These are phyloP conservation scores for Vanderwaltozyma tropicalis DNA, from an alignment of 805 yeast species.

Conservation along the genomic window DNA sequence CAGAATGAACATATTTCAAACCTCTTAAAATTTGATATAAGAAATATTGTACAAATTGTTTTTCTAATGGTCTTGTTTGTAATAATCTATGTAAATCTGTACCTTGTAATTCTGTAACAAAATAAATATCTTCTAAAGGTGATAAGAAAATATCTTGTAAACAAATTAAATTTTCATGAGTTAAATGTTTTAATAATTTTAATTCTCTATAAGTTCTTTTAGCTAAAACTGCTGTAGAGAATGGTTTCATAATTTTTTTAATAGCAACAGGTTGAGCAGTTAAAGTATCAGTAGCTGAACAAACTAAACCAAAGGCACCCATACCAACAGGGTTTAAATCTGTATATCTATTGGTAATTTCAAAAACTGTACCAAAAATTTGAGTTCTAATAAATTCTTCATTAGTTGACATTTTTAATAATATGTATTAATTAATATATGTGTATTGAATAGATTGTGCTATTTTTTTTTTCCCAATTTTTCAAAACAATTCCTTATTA, in stretches of 20 bases:
- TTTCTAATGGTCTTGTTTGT: slow-evolving; percentile 88
- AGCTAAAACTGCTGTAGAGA: slow-evolving; percentile 86
- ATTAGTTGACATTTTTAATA: slow-evolving; percentile 24
- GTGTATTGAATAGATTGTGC: not conserved
- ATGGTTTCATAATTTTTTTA: slow-evolving; percentile 96
- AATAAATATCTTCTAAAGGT: slow-evolving; percentile 90
- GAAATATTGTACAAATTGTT: slow-evolving; percentile 93
- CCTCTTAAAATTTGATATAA: slow-evolving; percentile 89
- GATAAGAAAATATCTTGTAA: slow-evolving; percentile 88
- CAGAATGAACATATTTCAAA: slow-evolving; percentile 79
- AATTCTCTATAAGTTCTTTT: slow-evolving; percentile 94
- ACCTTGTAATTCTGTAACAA: slow-evolving; percentile 94
- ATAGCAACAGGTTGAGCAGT: slow-evolving; percentile 93
- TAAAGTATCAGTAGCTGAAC: slow-evolving; percentile 87
- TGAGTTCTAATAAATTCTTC: slow-evolving; percentile 57
- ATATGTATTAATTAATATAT: no score
- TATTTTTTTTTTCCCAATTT: not conserved
- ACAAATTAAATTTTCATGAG: slow-evolving; percentile 90
- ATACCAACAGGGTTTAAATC: slow-evolving; percentile 96
- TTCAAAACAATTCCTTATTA: no score
- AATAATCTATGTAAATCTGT: slow-evolving; percentile 88
- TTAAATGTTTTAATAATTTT: slow-evolving; percentile 81
- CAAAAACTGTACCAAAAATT: slow-evolving; percentile 91
- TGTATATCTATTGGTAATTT: slow-evolving; percentile 78
- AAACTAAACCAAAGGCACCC: slow-evolving; percentile 98